Evolutionary conservation across 192 early-diverging fungal species (phyloP).

Genomic region (Backusella morwellensis): DNA sequence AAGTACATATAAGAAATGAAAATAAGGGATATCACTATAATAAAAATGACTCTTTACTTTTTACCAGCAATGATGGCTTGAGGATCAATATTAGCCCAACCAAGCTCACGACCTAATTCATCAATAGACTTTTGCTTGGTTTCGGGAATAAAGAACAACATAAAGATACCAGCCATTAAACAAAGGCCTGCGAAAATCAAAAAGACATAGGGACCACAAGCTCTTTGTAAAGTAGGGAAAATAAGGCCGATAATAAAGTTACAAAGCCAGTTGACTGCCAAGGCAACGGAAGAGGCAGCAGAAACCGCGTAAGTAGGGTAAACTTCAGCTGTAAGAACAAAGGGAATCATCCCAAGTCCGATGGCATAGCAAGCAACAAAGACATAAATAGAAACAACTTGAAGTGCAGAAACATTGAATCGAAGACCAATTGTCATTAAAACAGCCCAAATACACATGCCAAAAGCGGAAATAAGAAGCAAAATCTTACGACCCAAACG

Average conservation of each 20-base stretch:
- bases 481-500: constrained; percentile 59
- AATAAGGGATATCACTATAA: neutral
- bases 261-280: constrained; percentile 44
- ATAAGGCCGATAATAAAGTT: constrained; percentile 54
- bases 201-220: constrained; percentile 50
- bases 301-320: constrained; percentile 51
- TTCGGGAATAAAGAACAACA: constrained; percentile 47
- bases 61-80: neutral
- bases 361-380: constrained; percentile 57
- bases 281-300: constrained; percentile 47
- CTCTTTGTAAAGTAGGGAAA: constrained; percentile 39
- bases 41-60: neutral
- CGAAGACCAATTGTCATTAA: constrained; percentile 32
- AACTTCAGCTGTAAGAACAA: constrained; percentile 56
- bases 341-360: constrained; percentile 57
- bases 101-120: constrained; percentile 43
- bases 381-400: constrained; percentile 36
- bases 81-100: constrained; percentile 18
- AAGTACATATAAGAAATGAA: neutral
- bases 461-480: constrained; percentile 49
- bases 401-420: constrained; percentile 19
- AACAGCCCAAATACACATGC: constrained; percentile 63
- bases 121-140: constrained; percentile 59
- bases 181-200: constrained; percentile 47
- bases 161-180: constrained; percentile 36